Percentiles rank a stretch among this genome's conserved stretches.
phyloP scores from a whole-genome alignment of 78 protist genomes.

The Dictyostelium purpureum region DNA sequence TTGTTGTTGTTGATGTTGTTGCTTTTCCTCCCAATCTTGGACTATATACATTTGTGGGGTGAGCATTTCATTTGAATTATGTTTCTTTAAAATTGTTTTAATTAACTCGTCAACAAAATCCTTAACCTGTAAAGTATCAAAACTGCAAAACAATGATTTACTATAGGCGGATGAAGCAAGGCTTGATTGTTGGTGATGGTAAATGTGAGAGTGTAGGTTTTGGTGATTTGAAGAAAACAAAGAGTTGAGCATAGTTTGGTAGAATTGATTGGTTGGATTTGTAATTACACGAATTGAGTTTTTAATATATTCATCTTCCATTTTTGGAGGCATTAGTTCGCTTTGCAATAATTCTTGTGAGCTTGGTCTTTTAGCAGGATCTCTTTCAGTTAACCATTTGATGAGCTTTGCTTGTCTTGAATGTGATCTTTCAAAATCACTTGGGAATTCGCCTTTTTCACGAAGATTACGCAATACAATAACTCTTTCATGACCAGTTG shows the following conservation, averaged over 20 bases:
- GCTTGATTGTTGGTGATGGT: slow-evolving; percentile 43
- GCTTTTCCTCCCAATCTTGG: slow-evolving; percentile 27
- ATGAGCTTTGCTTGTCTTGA: slow-evolving; percentile 78
- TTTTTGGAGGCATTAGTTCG: slow-evolving; percentile 73
- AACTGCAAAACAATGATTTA: not conserved
- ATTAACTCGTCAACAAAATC: slow-evolving; percentile 5
- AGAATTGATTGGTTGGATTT: slow-evolving; percentile 66
- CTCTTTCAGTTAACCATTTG: slow-evolving; percentile 59
- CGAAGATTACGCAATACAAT: slow-evolving; percentile 30
- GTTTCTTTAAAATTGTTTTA: slow-evolving; percentile 16
- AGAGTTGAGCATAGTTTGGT: slow-evolving; percentile 26
- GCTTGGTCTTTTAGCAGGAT: slow-evolving; percentile 77
- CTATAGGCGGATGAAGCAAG: not conserved
- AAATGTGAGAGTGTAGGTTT: slow-evolving; percentile 60
- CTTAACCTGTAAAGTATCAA: not conserved
- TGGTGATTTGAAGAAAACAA: slow-evolving; percentile 53
- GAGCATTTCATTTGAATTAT: slow-evolving; percentile 12
- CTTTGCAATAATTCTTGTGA: slow-evolving; percentile 60
- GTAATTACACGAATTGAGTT: slow-evolving; percentile 59
- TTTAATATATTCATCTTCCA: slow-evolving; percentile 82
- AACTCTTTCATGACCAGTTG: slow-evolving; percentile 84
- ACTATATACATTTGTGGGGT: slow-evolving; percentile 28
- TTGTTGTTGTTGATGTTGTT: not conserved
- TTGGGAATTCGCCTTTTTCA: slow-evolving; percentile 62
- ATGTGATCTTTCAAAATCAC: slow-evolving; percentile 75